Conservation (phyloP, 345 rosid genomes). For the Euphorbia tirucalli region DNA sequence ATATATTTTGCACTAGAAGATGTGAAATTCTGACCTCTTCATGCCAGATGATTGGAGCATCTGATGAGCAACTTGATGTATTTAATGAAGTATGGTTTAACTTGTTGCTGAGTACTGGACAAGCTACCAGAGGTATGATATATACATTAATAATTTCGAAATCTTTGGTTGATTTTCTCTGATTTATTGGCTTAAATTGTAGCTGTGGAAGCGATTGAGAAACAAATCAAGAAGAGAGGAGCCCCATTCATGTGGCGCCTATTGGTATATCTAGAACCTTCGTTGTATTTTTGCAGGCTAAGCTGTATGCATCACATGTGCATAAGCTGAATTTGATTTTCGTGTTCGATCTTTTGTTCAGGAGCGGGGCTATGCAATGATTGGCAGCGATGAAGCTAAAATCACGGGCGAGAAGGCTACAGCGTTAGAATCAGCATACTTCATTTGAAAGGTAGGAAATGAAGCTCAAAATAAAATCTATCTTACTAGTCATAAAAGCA, state of each 20-base stretch:
- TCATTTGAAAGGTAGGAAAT: conserved; percentile 24
- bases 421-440: conserved; percentile 58
- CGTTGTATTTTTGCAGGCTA: not conserved
- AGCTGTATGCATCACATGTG: too few relatives aligned
- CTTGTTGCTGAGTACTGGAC: conserved; percentile 59
- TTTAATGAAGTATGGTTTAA: conserved; percentile 80
- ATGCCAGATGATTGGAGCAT: conserved; percentile 72
- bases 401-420: conserved; percentile 50
- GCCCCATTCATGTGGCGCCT: conserved; percentile 79
- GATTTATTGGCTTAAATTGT: conserved; percentile 11
- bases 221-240: conserved; percentile 58
- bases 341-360: conserved; percentile 21
- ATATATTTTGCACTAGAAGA: not conserved
- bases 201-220: conserved; percentile 60
- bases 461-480: not conserved
- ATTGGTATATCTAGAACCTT: conserved; percentile 46
- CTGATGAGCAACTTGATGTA: conserved; percentile 90
- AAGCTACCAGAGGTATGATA: conserved; percentile 53
- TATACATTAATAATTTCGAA: not conserved
- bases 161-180: conserved; percentile 6
- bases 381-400: conserved; percentile 46
- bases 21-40: not conserved
- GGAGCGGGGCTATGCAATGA: conserved; percentile 62
- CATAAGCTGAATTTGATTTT: not conserved
- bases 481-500: not conserved